phyloP scores from a whole-genome alignment of 257 asterid species.

The Forsythia suspensa region DNA sequence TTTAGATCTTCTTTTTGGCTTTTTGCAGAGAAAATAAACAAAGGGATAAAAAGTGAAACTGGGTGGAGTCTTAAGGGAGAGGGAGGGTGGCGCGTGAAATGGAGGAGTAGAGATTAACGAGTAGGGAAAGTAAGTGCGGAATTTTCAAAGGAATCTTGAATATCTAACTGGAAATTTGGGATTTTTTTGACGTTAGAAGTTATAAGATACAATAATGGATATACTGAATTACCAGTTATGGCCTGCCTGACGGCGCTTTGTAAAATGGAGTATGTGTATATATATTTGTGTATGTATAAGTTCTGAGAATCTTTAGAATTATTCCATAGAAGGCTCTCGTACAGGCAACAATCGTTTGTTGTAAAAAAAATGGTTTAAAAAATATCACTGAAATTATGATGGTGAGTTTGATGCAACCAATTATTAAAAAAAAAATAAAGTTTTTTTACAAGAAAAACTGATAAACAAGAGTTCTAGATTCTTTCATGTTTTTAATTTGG shows the following conservation, averaged over 20 bases:
- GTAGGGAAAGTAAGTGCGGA: constrained; percentile 23
- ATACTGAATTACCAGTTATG: neutral
- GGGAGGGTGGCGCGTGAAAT: constrained; percentile 63
- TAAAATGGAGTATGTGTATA: neutral
- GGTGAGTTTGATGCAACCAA: neutral
- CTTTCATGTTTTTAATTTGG: neutral
- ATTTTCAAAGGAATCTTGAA: constrained; percentile 25
- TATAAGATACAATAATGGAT: neutral
- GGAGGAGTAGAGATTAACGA: constrained; percentile 19
- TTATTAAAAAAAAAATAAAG: too few species aligned
- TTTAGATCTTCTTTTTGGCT: constrained; percentile 32
- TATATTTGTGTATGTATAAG: neutral
- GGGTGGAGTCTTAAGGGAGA: neutral
- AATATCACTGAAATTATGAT: neutral
- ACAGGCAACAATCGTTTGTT: too few species aligned
- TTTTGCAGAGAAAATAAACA: neutral
- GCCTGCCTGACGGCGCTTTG: constrained; percentile 11
- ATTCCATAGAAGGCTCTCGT: neutral
- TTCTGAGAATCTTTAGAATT: neutral
- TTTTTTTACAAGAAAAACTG: neutral
- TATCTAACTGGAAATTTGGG: constrained; percentile 18
- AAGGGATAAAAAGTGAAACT: neutral
- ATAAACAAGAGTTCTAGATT: neutral
- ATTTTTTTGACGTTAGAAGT: constrained; percentile 20
- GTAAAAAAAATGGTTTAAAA: neutral